Base-by-base conservation (phyloP, 2,329 filamentous ascomycete genomes). In the Purpureocillium lavendulum region DNA sequence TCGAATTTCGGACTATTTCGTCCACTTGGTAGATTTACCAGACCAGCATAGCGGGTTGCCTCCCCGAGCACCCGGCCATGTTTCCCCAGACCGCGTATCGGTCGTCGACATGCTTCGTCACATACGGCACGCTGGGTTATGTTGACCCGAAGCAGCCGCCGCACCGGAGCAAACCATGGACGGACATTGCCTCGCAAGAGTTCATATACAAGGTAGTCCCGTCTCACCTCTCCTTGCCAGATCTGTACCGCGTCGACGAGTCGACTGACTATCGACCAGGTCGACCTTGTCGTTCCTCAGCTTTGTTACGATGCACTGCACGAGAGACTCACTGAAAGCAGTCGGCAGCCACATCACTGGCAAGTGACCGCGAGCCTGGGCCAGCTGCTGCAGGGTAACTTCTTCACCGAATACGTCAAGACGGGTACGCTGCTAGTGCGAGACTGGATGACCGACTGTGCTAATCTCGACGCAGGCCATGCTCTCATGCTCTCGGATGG, bases 361-460 rank as follows among this genome's bases (percentile, higher is more conserved):
- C 74, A 77, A 43, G 77, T 94, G 3, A 75, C 77, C 48, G 80
- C 94, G 73, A 76, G 77, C 4, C 69, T 95, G 9, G 72, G 71
- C 8, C 79, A 87, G 42, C 56, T 97, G 5, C 57, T 97, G 1
- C 71, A 83, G 28, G 76, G 77, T 1, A 75, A 80, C 0, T 94
- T 96, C 52, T 88, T 95, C 53, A 82, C 76, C n/a, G 70, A 80
- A 33, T 89, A 94, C 55, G 81, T 97, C 49, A 94, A 94, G 59
- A 73, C 72, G 43, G 84, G 85, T 85, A 64, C 16, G 56, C 15
- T 55, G 5, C 12, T 14, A 1, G 12, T 8, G 10, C 13, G 9
- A 6, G 37, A 15, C 14, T 16, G 13, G 18, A 13, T 21, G 7
- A 5, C 13, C 31, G 14, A 15, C 2, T 8, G 5, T n/a, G 11